Evolutionary conservation across 192 early-diverging fungal species (phyloP), one percentile per base, ranked within the genome.

Genomic region (Backusella macrospora): DNA sequence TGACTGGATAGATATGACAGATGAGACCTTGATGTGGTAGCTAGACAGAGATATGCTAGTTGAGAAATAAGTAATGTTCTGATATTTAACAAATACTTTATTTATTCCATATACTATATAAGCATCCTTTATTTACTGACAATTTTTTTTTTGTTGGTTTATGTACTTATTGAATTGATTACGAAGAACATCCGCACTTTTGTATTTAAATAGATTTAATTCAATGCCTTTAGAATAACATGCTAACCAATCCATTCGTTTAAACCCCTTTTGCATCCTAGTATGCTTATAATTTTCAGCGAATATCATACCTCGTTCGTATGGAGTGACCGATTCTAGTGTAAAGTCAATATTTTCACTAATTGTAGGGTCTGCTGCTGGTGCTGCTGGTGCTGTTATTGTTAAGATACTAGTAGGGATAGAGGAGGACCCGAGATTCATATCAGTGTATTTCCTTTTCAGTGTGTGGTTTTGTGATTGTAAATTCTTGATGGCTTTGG

Each of bases 181-280:
- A 12, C 45, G 45, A 46, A 46, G 45, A 46, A 46, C 45, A 46
- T 46, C 45, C 45, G 45, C 45, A 46, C 13, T 46, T 46, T 62
- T 62, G 18, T 62, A 62, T 62, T 29, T 21, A 62, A 34, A 62
- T 10, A 62, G 18, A 62, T 62, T 29, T 62, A 62, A 62, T 62
- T 29, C 18, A 62, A 62, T 29, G 6, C 18, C 29, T 29, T 34
- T 62, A 34, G 55, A 62, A 62, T 62, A 62, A 34, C 55, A 62
- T 34, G 29, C 55, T 40, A 16, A 15, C 38, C 63, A 29, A 40
- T 65, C 38, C 63, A 29, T 65, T 65, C 39, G 26, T 65, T 65
- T 65, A 65, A 65, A 65, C 63, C 63, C 63, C n/a, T 65, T 65
- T 65, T 65, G 63, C 63, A 39, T 65, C 63, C 63, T 65, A 65